Conservation (phyloP, 495 filamentous ascomycete species). For the Aspergillus bridgeri region DNA sequence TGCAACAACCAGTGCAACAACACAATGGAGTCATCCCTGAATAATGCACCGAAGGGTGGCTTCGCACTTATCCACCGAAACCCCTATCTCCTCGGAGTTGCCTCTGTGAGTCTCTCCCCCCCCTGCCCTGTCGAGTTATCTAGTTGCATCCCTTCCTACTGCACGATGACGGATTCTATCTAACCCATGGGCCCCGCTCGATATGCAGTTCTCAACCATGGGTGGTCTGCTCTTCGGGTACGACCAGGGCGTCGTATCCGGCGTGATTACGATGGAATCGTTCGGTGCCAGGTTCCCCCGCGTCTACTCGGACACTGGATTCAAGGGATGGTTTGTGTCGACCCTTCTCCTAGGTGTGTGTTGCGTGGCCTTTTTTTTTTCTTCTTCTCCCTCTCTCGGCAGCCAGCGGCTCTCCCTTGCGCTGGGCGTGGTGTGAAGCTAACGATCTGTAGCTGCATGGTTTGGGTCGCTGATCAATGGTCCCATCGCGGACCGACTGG, state of each 20-base stretch:
- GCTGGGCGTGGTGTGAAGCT: constrained; percentile 10
- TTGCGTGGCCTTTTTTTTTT: neutral
- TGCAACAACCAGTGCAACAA: neutral
- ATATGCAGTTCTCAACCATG: constrained; percentile 44
- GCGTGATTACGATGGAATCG: constrained; percentile 44
- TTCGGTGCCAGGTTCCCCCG: constrained; percentile 56
- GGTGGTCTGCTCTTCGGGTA: constrained; percentile 56
- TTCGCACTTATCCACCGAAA: constrained; percentile 34
- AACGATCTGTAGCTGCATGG: constrained; percentile 63
- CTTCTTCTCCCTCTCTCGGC: constrained; percentile 38
- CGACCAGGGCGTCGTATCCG: constrained; percentile 38
- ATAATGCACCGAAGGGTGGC: constrained; percentile 25
- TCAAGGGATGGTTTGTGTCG: constrained; percentile 74
- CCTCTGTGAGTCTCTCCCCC: constrained; percentile 26
- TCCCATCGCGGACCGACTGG: constrained; percentile 69
- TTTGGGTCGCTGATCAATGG: constrained; percentile 71
- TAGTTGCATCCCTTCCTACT: neutral
- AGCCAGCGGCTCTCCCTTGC: neutral
- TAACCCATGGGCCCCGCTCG: neutral
- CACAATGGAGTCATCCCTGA: constrained; percentile 6
- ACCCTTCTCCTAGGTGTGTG: constrained; percentile 68
- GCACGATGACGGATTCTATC: neutral
- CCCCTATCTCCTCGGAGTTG: constrained; percentile 41
- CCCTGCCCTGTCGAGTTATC: neutral
- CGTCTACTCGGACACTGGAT: constrained; percentile 58